Conservation (phyloP, 495 filamentous ascomycete species). For the Tuber aestivum region DNA sequence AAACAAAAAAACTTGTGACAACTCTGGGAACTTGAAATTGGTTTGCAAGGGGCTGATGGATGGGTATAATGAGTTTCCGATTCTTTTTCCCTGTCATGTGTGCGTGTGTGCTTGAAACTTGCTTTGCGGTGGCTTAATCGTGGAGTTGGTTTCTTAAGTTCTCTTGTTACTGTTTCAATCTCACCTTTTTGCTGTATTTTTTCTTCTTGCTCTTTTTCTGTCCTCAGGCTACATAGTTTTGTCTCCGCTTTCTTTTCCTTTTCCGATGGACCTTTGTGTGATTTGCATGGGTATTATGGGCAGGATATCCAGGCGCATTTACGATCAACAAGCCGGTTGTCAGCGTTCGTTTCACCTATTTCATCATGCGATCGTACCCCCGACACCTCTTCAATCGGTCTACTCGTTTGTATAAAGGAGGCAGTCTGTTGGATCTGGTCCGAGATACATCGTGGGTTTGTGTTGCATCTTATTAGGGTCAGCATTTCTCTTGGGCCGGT, state of each 20-base stretch:
- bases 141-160: constrained; percentile 24
- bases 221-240: constrained; percentile 2
- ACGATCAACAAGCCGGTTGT: constrained; percentile 22
- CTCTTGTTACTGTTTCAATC: constrained; percentile 22
- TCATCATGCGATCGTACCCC: constrained; percentile 13
- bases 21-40: constrained; percentile 33
- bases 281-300: constrained; percentile 14
- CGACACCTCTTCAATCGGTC: constrained; percentile 22
- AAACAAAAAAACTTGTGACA: constrained; percentile 25
- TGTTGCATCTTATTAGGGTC: constrained; percentile 18
- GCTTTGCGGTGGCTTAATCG: constrained; percentile 22
- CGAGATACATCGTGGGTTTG: constrained; percentile 18
- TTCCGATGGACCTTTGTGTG: constrained; percentile 22
- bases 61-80: constrained; percentile 23
- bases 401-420: constrained; percentile 22
- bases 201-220: neutral
- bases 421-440: constrained; percentile 7
- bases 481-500: constrained; percentile 11
- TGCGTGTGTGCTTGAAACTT: constrained; percentile 29
- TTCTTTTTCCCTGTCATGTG: constrained; percentile 25
- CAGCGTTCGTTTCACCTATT: constrained; percentile 20
- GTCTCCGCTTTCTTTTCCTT: neutral
- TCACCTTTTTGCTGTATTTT: constrained; percentile 19
- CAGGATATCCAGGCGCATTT: constrained; percentile 17
- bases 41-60: constrained; percentile 15